Evolutionary conservation across 108 stramenopile species (phyloP), one percentile per base, ranked within the genome.

Genomic region (Cylindrotheca closterium): DNA sequence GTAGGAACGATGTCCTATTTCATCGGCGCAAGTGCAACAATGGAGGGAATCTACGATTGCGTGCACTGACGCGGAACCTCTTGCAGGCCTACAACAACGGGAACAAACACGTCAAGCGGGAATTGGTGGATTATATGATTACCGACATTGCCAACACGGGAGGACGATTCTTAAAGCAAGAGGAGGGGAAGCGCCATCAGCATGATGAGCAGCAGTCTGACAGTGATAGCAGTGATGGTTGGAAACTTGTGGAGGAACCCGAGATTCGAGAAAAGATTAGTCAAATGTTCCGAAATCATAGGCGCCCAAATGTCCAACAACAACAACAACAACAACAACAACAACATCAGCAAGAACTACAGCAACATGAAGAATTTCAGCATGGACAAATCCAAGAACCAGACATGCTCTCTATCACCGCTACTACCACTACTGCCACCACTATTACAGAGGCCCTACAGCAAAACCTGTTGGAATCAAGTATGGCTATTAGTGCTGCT

Each of bases 141-240:
- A 15, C 25, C 0, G 33, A 52, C 22, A 54, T 70, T 24, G 55
- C 70, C 18, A 63, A 58, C 12, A 52, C 56, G 2, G 59, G 58
- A 2, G 75, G 75, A 1, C 56, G 68, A 48, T 77, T 77, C 30
- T 48, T 77, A 15, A 55, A 59, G 37, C 37, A 42, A 42, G 37
- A 42, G 7, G 37, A 15, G 37, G 37, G n/a, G n/a, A n/a, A n/a
- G n/a, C n/a, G n/a, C n/a, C n/a, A n/a, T n/a, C n/a, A n/a, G n/a
- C n/a, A n/a, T n/a, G n/a, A n/a, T n/a, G n/a, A n/a, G n/a, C n/a
- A n/a, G n/a, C n/a, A n/a, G n/a, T n/a, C n/a, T n/a, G n/a, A n/a
- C n/a, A n/a, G n/a, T n/a, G n/a, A n/a, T n/a, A n/a, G n/a, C n/a
- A 42, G 7, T 42, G 10, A 42, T 10, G 15, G 37, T 42, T 42